Evolutionary conservation across 1,139 yeast species (phyloP).

Genomic region (Zygoascus sp.): DNA sequence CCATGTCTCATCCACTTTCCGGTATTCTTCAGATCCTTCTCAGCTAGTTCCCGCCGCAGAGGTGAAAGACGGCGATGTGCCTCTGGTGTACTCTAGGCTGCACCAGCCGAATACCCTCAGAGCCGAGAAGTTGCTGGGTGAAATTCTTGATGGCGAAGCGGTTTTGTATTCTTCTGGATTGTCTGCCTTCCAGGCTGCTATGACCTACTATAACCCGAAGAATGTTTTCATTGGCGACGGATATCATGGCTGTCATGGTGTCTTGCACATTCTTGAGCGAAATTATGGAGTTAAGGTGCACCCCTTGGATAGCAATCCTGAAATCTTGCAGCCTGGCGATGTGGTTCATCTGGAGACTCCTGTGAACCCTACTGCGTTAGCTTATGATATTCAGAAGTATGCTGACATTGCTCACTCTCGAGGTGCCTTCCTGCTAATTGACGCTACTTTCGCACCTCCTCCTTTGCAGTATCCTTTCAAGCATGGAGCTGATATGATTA

Average conservation of each 20-base stretch:
- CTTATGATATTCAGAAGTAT: slow-evolving; percentile 56
- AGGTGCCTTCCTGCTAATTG: slow-evolving; percentile 68
- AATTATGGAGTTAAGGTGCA: slow-evolving; percentile 54
- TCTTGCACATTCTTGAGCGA: slow-evolving; percentile 58
- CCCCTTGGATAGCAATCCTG: slow-evolving; percentile 49
- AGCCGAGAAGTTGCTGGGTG: slow-evolving; percentile 61
- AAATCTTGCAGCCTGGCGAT: slow-evolving; percentile 59
- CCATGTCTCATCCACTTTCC: slow-evolving; percentile 73
- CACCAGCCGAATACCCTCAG: slow-evolving; percentile 68
- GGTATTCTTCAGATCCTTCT: slow-evolving; percentile 57
- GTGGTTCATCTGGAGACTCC: slow-evolving; percentile 83
- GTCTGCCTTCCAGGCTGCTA: slow-evolving; percentile 72
- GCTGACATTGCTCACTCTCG: slow-evolving; percentile 64
- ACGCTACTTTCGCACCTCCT: slow-evolving; percentile 91
- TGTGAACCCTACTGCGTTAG: slow-evolving; percentile 75
- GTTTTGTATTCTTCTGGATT: slow-evolving; percentile 75
- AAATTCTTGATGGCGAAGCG: slow-evolving; percentile 49
- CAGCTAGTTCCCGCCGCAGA: slow-evolving; percentile 45
- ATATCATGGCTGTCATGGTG: slow-evolving; percentile 79
- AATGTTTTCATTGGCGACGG: slow-evolving; percentile 71
- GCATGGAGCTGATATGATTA: slow-evolving; percentile 73
- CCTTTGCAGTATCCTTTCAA: slow-evolving; percentile 78
- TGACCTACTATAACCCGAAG: slow-evolving; percentile 70
- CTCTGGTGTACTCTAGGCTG: slow-evolving; percentile 57
- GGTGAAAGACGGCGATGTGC: slow-evolving; percentile 32